Percentiles rank a stretch among this genome's conserved stretches.
These are phyloP conservation scores for Eremochloa ophiuroides DNA, from an alignment of 176 grass and related monocot genomes.

Conservation along the genomic window DNA sequence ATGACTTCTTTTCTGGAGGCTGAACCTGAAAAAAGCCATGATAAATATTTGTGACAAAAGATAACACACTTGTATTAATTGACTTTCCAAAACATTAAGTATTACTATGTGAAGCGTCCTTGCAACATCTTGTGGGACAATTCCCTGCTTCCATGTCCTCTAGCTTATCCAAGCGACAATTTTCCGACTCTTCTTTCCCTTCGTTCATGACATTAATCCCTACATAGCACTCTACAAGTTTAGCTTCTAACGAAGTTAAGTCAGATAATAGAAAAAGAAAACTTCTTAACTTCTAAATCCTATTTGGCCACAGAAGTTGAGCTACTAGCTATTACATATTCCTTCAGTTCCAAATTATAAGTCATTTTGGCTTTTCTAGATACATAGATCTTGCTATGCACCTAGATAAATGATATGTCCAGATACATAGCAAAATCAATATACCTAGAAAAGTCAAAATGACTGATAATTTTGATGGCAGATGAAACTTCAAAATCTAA, in stretches of 20 bases:
- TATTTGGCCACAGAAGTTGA: not conserved
- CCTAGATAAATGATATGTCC: too few relatives aligned
- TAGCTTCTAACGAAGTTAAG: constrained; percentile 28
- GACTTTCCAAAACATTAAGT: constrained; percentile 14
- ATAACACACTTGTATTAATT: not conserved
- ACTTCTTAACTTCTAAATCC: not conserved
- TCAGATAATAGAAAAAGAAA: constrained; percentile 3
- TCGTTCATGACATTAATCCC: constrained; percentile 50
- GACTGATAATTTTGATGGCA: not conserved
- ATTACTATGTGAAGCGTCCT: constrained; percentile 31
- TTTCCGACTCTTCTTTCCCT: constrained; percentile 25
- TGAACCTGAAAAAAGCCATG: constrained; percentile 27
- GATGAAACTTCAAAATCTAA: not conserved
- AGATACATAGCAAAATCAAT: too few relatives aligned
- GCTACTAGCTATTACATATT: not conserved
- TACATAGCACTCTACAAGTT: constrained; percentile 44
- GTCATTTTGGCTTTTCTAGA: not conserved
- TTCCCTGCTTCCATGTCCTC: constrained; percentile 30
- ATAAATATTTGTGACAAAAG: constrained; percentile 11
- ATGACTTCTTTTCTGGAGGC: constrained; percentile 28
- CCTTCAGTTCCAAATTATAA: not conserved
- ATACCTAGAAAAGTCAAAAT: too few relatives aligned
- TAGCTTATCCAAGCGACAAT: constrained; percentile 29
- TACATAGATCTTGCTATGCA: too few relatives aligned
- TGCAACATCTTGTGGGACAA: constrained; percentile 26